Evolutionary conservation across 78 protist species (phyloP).

Genomic region (Pigoraptor vietnamica): DNA sequence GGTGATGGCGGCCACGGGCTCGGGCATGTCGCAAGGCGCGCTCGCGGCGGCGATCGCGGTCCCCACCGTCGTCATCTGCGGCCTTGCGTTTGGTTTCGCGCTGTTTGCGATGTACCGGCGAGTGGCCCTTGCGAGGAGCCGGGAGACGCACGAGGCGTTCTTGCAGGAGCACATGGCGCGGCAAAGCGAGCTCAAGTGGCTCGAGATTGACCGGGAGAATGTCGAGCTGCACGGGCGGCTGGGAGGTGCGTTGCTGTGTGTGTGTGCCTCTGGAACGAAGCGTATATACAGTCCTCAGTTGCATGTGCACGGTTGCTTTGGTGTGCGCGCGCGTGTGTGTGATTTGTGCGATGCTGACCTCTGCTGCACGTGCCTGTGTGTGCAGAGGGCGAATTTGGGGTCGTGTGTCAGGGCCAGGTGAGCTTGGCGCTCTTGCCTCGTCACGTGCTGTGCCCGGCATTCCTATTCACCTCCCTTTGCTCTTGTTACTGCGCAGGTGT

Average conservation of each 20-base stretch:
- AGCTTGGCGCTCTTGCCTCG: neutral
- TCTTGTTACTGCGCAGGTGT: neutral
- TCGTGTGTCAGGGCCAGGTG: neutral
- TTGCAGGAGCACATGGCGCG: neutral
- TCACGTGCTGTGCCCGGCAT: neutral
- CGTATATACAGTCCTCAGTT: too few species aligned
- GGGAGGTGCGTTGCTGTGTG: neutral
- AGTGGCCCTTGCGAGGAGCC: neutral
- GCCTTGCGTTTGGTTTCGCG: neutral
- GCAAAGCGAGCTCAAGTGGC: neutral
- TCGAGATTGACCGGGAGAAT: neutral
- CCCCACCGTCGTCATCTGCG: neutral
- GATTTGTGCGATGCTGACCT: neutral
- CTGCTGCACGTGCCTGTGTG: neutral
- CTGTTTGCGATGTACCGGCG: neutral
- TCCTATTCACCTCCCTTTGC: neutral
- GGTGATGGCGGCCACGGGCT: too few species aligned
- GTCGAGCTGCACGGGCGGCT: neutral
- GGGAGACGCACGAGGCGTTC: neutral
- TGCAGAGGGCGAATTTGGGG: neutral
- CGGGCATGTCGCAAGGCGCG: neutral
- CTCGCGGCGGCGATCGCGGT: neutral
- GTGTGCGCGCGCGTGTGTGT: neutral
- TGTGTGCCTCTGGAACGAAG: too few species aligned
- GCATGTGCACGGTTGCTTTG: too few species aligned